These are phyloP conservation scores for Tylopilus cervinicoccineus DNA, from an alignment of 768 basidiomycete genomes.

Conservation along the genomic window DNA sequence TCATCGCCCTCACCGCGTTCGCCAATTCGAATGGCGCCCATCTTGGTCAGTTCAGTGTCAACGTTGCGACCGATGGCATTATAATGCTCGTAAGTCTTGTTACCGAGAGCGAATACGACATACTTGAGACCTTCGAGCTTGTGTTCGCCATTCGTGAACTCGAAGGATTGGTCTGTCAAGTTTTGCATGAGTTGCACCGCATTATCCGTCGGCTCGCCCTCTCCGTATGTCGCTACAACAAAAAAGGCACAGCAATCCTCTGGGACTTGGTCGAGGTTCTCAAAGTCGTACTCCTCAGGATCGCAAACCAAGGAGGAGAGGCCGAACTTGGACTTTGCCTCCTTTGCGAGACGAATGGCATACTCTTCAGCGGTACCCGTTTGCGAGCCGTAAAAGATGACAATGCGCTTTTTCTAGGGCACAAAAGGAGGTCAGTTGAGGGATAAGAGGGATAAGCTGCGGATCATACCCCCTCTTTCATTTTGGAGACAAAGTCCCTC, in stretches of 20 bases:
- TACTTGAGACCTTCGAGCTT: constrained; percentile 85
- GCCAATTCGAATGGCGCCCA: constrained; percentile 84
- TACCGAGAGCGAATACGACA: constrained; percentile 91
- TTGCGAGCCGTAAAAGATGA: constrained; percentile 98
- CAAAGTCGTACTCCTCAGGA: constrained; percentile 98
- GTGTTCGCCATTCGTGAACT: constrained; percentile 77
- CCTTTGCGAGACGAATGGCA: constrained; percentile 95
- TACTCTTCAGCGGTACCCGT: constrained; percentile 99
- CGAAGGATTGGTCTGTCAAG: constrained; percentile 80
- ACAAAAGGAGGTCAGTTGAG: constrained; percentile 1
- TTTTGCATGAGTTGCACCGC: constrained; percentile 94
- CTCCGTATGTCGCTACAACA: constrained; percentile 97
- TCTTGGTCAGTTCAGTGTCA: constrained; percentile 66
- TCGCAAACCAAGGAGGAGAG: constrained; percentile 95
- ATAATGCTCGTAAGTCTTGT: constrained; percentile 95
- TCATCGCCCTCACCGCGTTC: constrained; percentile 95
- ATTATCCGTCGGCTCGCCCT: constrained; percentile 98
- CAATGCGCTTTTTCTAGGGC: constrained; percentile 87
- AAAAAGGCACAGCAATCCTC: constrained; percentile 88
- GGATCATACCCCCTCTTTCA: constrained; percentile 80
- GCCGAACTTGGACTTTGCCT: constrained; percentile 95
- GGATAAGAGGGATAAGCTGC: constrained; percentile 3
- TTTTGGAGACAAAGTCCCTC: constrained; percentile 91
- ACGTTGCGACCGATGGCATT: constrained; percentile 83
- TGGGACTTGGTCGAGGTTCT: constrained; percentile 88